These are phyloP conservation scores for Acer negundo DNA, from an alignment of 345 rosid genomes.

Conservation along the genomic window DNA sequence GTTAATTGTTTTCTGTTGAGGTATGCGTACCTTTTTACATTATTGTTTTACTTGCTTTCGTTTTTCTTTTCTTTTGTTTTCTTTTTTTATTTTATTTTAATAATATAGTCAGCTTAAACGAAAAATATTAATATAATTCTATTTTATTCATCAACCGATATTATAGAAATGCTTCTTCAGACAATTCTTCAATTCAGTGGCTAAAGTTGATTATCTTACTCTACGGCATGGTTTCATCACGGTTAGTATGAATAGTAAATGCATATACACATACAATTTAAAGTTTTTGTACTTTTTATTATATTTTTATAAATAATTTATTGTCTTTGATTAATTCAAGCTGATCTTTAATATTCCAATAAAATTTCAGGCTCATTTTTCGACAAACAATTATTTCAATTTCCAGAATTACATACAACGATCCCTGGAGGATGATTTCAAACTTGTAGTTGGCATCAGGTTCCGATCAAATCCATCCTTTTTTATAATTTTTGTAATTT, in stretches of 20 bases:
- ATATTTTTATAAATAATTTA: background rate
- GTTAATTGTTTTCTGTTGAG: too few species aligned
- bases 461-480: slow-evolving; percentile 7
- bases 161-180: slow-evolving; percentile 65
- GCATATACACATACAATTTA: too few species aligned
- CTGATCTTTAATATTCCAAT: background rate
- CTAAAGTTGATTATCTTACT: slow-evolving; percentile 74
- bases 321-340: background rate
- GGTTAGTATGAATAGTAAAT: slow-evolving; percentile 28
- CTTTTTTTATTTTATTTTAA: too few species aligned
- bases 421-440: slow-evolving; percentile 80
- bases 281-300: background rate
- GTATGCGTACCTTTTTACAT: too few species aligned
- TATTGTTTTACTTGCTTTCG: too few species aligned
- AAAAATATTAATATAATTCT: too few species aligned
- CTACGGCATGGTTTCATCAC: slow-evolving; percentile 75
- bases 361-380: slow-evolving; percentile 53
- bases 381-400: slow-evolving; percentile 49
- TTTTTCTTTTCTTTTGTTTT: too few species aligned
- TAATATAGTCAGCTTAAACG: too few species aligned
- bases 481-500: background rate
- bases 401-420: slow-evolving; percentile 74
- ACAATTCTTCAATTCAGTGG: slow-evolving; percentile 68
- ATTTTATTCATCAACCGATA: too few species aligned
- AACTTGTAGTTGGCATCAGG: slow-evolving; percentile 79